Evolutionary conservation across 73 alveolate species (phyloP), one percentile per base, ranked within the genome.

Genomic region (Urostyla sp.): DNA sequence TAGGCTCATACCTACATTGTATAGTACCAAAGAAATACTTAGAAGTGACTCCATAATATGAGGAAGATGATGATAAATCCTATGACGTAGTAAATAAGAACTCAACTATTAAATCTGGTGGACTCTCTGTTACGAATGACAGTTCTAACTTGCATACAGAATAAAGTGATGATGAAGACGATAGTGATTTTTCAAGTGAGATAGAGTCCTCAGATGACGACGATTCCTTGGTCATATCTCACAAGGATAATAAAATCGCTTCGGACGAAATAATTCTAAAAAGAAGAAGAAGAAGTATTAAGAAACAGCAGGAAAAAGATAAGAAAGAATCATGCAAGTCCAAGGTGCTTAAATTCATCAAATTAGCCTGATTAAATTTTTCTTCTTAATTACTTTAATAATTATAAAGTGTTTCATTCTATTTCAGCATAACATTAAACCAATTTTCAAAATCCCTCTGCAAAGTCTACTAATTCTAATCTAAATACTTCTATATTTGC

Each of bases 381-480:
- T n/a, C n/a, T n/a, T n/a, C n/a, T n/a, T n/a, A n/a, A n/a, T n/a
- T n/a, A n/a, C n/a, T n/a, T n/a, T n/a, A n/a, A n/a, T n/a, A n/a
- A n/a, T n/a, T n/a, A n/a, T n/a, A n/a, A n/a, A n/a, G n/a, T n/a
- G n/a, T 61, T 18, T 58, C 31, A 28, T 74, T 55, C 37, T 91
- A 59, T n/a, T 90, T 63, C 58, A 84, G 48, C 98, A 92, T 92
- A 38, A 90, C 94, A 30, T 80, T 75, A 27, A 91, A 55, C 97
- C 98, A 94, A 36, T 55, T 74, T 56, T 94, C 96, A 91, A 94
- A 94, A 54, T 94, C 98, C 50, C 67, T 60, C 59, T 94, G 87
- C 92, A 94, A 59, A 44, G 76, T 84, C 60, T 87, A 87, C 60
- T 94, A 66, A 27, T 76, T 63, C 36, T 84, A 52, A 36, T 94